These are phyloP conservation scores for Candida maltosa DNA, from an alignment of 805 yeast species.

Conservation along the genomic window DNA sequence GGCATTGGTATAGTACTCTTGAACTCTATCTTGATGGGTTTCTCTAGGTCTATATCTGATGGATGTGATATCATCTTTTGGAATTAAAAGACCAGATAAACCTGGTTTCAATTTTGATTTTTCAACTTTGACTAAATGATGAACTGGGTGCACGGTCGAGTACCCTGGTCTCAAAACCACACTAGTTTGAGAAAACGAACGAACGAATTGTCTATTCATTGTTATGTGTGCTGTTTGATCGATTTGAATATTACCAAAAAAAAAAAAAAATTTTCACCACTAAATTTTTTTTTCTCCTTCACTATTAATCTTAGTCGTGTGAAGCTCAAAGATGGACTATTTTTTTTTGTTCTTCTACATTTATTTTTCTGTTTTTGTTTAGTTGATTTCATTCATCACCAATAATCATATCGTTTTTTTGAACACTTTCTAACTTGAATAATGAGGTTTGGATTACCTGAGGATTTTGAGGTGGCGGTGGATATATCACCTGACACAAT, in stretches of 20 bases:
- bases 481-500: slow-evolving; percentile 3
- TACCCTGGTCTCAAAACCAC: slow-evolving; percentile 45
- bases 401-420: background rate
- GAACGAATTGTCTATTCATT: slow-evolving; percentile 20
- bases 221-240: background rate
- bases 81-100: slow-evolving; percentile 62
- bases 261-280: background rate
- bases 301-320: too few species aligned
- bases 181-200: slow-evolving; percentile 40
- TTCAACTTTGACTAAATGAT: slow-evolving; percentile 76
- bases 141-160: slow-evolving; percentile 86
- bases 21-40: slow-evolving; percentile 76
- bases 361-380: slow-evolving; percentile 2
- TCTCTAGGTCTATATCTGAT: slow-evolving; percentile 73
- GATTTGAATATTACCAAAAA: background rate
- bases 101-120: slow-evolving; percentile 74
- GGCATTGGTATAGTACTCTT: slow-evolving; percentile 72
- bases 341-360: too few species aligned
- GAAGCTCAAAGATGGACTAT: too few species aligned
- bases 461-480: slow-evolving; percentile 15
- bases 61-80: slow-evolving; percentile 74
- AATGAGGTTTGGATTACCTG: slow-evolving; percentile 29
- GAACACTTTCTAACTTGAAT: too few species aligned
- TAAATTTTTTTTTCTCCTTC: slow-evolving; percentile 1
- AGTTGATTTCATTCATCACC: background rate